These are phyloP conservation scores for Cydonia oblonga DNA, from an alignment of 331 rosid species.

Conservation along the genomic window DNA sequence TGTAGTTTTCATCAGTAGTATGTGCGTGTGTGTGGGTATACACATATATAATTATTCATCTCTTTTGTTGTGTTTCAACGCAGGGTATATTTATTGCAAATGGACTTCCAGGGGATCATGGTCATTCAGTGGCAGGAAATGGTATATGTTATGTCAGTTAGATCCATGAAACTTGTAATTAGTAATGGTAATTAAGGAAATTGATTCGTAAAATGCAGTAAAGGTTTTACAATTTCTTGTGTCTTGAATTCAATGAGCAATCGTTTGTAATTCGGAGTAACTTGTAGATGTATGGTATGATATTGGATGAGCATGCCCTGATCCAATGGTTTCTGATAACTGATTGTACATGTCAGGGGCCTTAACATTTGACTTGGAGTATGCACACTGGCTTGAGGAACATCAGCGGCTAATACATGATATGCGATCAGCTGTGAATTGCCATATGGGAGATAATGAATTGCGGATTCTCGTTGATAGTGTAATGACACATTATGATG, in stretches of 20 bases:
- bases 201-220: not conserved
- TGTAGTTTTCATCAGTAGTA: not conserved
- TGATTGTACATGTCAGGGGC: conserved; percentile 29
- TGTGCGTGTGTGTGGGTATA: not conserved
- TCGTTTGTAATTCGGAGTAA: not conserved
- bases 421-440: conserved; percentile 45
- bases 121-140: conserved; percentile 42
- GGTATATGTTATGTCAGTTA: conserved; percentile 21
- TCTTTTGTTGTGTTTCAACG: not conserved
- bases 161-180: not conserved
- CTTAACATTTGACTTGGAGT: conserved; percentile 50
- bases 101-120: conserved; percentile 44
- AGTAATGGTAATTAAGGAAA: not conserved
- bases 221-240: not conserved
- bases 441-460: conserved; percentile 54
- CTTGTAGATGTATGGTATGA: not conserved
- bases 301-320: not conserved
- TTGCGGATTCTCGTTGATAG: conserved; percentile 51
- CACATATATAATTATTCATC: not conserved
- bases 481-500: conserved; percentile 54
- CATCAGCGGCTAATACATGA: conserved; percentile 49
- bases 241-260: not conserved
- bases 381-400: conserved; percentile 69
- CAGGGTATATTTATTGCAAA: conserved; percentile 43
- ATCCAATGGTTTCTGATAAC: not conserved